phyloP scores from a whole-genome alignment of 2,329 filamentous ascomycete species.

The Colletotrichum higginsianum region DNA sequence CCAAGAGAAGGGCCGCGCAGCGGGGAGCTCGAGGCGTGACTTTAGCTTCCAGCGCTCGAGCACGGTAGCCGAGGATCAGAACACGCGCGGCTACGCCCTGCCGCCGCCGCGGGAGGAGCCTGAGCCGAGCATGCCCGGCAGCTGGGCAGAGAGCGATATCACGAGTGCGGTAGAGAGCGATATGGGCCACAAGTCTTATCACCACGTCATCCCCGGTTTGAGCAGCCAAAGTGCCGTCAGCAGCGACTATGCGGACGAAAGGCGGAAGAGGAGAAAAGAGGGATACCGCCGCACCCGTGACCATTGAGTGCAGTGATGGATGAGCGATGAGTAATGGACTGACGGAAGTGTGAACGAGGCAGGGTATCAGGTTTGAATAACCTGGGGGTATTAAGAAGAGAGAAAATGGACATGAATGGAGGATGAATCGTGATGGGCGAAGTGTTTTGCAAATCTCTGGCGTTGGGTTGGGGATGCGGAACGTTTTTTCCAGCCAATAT shows the following conservation, averaged over 20 bases:
- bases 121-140: conserved; percentile 51
- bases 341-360: not conserved
- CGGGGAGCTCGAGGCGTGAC: conserved; percentile 57
- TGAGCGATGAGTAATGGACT: not conserved
- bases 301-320: conserved; percentile 6
- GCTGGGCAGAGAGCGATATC: conserved; percentile 58
- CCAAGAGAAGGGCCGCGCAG: conserved; percentile 66
- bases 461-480: conserved; percentile 23
- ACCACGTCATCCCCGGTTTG: conserved; percentile 69
- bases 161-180: conserved; percentile 58
- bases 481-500: not conserved
- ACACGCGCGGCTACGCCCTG: conserved; percentile 44
- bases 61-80: conserved; percentile 49
- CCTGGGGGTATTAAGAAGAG: not conserved
- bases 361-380: not conserved
- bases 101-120: conserved; percentile 44
- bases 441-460: conserved; percentile 19
- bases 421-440: conserved; percentile 16
- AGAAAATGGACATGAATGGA: conserved; percentile 1
- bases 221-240: conserved; percentile 50
- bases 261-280: conserved; percentile 57
- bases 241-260: conserved; percentile 61
- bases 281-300: conserved; percentile 50
- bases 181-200: conserved; percentile 71
- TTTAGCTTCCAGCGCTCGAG: conserved; percentile 68